Conservation (phyloP, 441 rosid genomes). For the Melastoma candidum region DNA sequence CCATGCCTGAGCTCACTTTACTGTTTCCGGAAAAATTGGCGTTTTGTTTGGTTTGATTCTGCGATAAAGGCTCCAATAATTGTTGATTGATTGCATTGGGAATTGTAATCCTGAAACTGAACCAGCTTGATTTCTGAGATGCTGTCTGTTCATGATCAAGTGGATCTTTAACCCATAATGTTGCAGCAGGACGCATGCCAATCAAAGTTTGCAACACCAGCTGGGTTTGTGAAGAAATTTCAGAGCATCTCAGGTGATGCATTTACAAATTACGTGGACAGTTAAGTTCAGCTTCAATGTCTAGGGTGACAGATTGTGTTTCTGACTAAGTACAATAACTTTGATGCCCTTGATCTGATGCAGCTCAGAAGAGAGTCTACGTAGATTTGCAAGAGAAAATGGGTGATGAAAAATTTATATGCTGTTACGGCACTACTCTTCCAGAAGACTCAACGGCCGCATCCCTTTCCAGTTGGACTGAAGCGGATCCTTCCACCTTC, state of each 20-base stretch:
- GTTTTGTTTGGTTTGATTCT: background rate
- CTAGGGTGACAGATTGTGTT: constrained; percentile 15
- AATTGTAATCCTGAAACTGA: background rate
- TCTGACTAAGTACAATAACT: background rate
- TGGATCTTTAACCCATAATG: constrained; percentile 10
- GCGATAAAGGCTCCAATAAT: background rate
- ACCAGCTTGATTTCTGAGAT: constrained; percentile 3
- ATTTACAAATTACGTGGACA: too few relatives aligned
- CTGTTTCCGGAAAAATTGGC: too few relatives aligned
- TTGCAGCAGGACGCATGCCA: constrained; percentile 56
- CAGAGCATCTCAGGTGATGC: constrained; percentile 84
- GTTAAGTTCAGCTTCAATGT: background rate
- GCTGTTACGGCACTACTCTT: constrained; percentile 80
- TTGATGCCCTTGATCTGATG: constrained; percentile 1
- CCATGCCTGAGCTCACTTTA: too few relatives aligned
- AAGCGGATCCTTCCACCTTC: constrained; percentile 74
- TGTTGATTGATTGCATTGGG: background rate
- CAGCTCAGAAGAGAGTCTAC: constrained; percentile 93
- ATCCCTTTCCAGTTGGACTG: constrained; percentile 71
- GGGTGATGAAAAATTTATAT: constrained; percentile 48
- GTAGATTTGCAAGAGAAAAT: constrained; percentile 71
- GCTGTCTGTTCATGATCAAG: too few relatives aligned
- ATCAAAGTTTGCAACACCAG: constrained; percentile 63
- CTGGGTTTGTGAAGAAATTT: constrained; percentile 75
- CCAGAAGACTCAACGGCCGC: constrained; percentile 57